A percentile compares a stretch with the other conserved stretches of the same genome.
phyloP scores from a whole-genome alignment of 2,329 filamentous ascomycete genomes.

The Talaromyces sp. region DNA sequence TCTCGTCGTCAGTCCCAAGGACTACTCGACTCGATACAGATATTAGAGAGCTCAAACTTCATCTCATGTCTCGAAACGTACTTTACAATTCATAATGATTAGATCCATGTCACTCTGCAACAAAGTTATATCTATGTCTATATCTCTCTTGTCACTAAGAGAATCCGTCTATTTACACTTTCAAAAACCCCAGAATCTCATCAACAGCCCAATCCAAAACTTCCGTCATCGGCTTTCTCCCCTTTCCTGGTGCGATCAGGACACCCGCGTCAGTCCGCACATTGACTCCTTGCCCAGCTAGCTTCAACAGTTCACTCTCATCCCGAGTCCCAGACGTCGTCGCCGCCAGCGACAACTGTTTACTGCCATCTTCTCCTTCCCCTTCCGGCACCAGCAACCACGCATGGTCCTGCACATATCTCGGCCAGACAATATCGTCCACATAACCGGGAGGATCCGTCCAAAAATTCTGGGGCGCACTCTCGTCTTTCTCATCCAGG shows the following conservation, averaged over 20 bases:
- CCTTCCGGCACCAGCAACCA: slow-evolving; percentile 72
- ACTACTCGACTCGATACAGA: slow-evolving; percentile 64
- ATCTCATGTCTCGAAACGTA: background rate
- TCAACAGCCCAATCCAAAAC: slow-evolving; percentile 66
- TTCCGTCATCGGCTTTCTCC: slow-evolving; percentile 56
- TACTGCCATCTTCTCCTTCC: slow-evolving; percentile 57
- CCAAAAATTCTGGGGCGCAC: slow-evolving; percentile 74
- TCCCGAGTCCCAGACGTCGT: slow-evolving; percentile 27
- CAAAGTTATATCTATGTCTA: background rate
- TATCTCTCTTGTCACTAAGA: background rate
- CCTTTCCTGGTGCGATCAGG: slow-evolving; percentile 44
- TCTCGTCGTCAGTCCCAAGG: slow-evolving; percentile 91
- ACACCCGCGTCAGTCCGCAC: slow-evolving; percentile 44
- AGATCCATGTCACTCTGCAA: background rate
- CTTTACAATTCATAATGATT: background rate
- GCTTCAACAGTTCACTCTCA: slow-evolving; percentile 23
- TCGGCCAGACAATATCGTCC: slow-evolving; percentile 91
- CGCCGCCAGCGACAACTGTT: slow-evolving; percentile 18
- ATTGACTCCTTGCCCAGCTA: slow-evolving; percentile 28
- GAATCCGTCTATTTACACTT: slow-evolving; percentile 1
- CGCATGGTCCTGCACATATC: slow-evolving; percentile 75
- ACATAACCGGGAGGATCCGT: slow-evolving; percentile 90
- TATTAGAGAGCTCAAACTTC: slow-evolving; percentile 42
- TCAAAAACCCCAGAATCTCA: slow-evolving; percentile 45
- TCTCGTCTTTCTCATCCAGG: slow-evolving; percentile 26